Conservation (phyloP, 2,329 filamentous ascomycete genomes). For the Didymella glomerata region DNA sequence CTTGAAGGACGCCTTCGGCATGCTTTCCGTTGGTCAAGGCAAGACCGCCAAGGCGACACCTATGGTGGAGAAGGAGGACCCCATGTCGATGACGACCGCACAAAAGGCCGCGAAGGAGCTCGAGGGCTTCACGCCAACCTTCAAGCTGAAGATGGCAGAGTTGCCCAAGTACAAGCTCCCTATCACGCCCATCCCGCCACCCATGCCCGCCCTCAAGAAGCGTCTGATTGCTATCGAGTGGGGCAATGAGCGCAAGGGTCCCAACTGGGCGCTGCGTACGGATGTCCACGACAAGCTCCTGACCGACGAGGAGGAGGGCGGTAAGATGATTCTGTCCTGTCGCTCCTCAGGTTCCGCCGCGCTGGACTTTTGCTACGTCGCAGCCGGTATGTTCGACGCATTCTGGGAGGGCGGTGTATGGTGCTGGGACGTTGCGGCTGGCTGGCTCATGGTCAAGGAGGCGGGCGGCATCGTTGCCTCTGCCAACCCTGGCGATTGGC, state of each 20-base stretch:
- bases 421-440: conserved; percentile 50
- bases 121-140: conserved; percentile 1
- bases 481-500: conserved; percentile 49
- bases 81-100: neutral
- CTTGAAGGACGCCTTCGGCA: neutral
- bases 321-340: conserved; percentile 47
- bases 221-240: conserved; percentile 50
- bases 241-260: conserved; percentile 49
- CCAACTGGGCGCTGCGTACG: conserved; percentile 50
- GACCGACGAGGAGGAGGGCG: conserved; percentile 37
- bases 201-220: conserved; percentile 41
- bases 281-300: conserved; percentile 41
- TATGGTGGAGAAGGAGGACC: neutral
- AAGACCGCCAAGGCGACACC: conserved; percentile 1
- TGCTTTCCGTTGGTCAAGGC: neutral
- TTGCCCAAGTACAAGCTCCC: conserved; percentile 40
- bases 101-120: neutral
- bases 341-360: conserved; percentile 50
- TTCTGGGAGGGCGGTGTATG: conserved; percentile 52
- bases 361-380: conserved; percentile 52
- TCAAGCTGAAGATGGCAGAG: conserved; percentile 10
- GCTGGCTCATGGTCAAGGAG: conserved; percentile 51
- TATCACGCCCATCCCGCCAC: conserved; percentile 32
- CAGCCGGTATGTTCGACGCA: conserved; percentile 44
- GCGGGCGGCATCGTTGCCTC: conserved; percentile 49